Percentiles rank a stretch among this genome's conserved stretches.
phyloP scores from a whole-genome alignment of 306 rosid species.

The Fragaria ananassa region DNA sequence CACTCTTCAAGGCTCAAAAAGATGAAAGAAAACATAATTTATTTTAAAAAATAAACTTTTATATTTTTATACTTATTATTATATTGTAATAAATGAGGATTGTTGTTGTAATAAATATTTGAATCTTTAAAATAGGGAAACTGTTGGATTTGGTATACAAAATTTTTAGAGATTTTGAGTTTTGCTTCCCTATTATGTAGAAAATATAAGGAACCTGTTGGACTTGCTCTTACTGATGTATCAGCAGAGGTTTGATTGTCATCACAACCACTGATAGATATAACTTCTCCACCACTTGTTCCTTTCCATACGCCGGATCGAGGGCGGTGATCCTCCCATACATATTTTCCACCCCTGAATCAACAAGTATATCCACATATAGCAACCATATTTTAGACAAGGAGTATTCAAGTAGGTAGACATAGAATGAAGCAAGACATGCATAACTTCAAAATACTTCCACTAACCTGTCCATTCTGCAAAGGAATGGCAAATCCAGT shows the following conservation, averaged over 20 bases:
- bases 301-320: conserved; percentile 91
- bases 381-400: conserved; percentile 3
- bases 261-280: conserved; percentile 91
- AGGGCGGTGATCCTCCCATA: conserved; percentile 98
- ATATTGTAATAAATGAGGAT: no score
- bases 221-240: conserved; percentile 93
- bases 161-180: no score
- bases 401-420: background rate
- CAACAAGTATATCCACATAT: background rate
- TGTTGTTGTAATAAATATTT: no score
- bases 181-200: no score
- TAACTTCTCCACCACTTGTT: conserved; percentile 87
- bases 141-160: no score
- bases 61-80: no score
- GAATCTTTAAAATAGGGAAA: no score
- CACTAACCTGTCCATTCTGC: conserved; percentile 90
- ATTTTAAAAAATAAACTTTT: no score
- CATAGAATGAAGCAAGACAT: background rate
- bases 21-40: no score
- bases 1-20: no score
- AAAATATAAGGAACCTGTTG: no score
- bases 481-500: conserved; percentile 90
- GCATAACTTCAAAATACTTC: background rate
- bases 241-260: conserved; percentile 96
- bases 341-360: conserved; percentile 70